phyloP scores from a whole-genome alignment of 2,329 filamentous ascomycete species.

The Sporothrix protearum region DNA sequence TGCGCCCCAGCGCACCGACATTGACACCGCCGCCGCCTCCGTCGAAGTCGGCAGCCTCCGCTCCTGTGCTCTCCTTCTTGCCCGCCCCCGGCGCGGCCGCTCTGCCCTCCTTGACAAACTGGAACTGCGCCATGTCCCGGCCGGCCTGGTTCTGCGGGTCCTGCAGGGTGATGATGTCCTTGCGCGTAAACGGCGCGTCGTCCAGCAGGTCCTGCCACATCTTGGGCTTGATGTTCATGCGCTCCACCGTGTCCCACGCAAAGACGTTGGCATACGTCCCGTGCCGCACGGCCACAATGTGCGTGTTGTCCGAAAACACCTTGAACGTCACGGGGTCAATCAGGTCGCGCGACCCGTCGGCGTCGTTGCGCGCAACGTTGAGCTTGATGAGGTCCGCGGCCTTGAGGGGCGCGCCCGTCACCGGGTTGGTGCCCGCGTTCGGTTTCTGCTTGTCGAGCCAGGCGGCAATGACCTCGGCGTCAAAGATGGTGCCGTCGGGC shows the following conservation, averaged over 20 bases:
- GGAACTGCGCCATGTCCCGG: slow-evolving; percentile 81
- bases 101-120: slow-evolving; percentile 76
- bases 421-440: slow-evolving; percentile 83
- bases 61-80: slow-evolving; percentile 67
- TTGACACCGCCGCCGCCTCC: slow-evolving; percentile 71
- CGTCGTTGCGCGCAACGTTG: slow-evolving; percentile 87
- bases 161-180: slow-evolving; percentile 93
- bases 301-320: slow-evolving; percentile 95
- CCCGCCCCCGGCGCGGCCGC: slow-evolving; percentile 60
- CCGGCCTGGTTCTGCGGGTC: slow-evolving; percentile 87
- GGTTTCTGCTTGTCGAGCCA: slow-evolving; percentile 81
- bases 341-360: slow-evolving; percentile 70
- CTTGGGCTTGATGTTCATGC: slow-evolving; percentile 94
- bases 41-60: slow-evolving; percentile 55
- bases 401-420: slow-evolving; percentile 74
- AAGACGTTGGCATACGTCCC: slow-evolving; percentile 90
- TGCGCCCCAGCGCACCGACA: slow-evolving; percentile 70
- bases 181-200: slow-evolving; percentile 79
- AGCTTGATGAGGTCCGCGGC: slow-evolving; percentile 83
- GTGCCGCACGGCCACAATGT: slow-evolving; percentile 82
- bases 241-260: slow-evolving; percentile 90
- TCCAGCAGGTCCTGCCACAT: slow-evolving; percentile 89
- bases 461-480: slow-evolving; percentile 86
- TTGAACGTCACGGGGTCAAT: slow-evolving; percentile 98
- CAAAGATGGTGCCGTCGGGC: slow-evolving; percentile 80